These are phyloP conservation scores for Sonneratia caseolaris DNA, from an alignment of 345 rosid genomes.

Conservation along the genomic window DNA sequence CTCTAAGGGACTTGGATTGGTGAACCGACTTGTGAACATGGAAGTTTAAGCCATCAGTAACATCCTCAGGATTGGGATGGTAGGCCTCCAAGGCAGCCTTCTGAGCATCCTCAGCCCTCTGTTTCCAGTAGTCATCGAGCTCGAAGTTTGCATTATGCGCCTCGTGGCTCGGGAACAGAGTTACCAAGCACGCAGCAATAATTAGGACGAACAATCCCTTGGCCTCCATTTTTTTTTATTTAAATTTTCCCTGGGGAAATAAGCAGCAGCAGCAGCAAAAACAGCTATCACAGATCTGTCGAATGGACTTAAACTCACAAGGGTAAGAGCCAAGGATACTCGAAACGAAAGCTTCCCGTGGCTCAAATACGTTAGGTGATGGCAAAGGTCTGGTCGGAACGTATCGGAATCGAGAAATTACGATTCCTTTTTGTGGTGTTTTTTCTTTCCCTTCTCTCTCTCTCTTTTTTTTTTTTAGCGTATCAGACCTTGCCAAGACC, in stretches of 20 bases:
- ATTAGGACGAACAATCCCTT: background rate
- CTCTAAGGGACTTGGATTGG: too few relatives aligned
- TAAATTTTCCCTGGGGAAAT: background rate
- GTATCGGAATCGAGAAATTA: background rate
- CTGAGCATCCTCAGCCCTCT: constrained; percentile 22
- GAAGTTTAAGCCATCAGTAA: constrained; percentile 15
- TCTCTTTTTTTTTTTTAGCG: background rate
- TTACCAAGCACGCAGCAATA: constrained; percentile 9
- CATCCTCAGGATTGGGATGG: constrained; percentile 20
- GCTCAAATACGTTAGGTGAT: constrained; percentile 3
- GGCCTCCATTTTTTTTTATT: constrained; percentile 7
- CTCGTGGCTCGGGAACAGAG: constrained; percentile 5
- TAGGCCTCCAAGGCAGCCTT: constrained; percentile 18
- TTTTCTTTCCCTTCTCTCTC: background rate
- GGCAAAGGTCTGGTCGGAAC: constrained; percentile 10
- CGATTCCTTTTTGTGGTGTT: background rate
- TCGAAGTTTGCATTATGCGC: constrained; percentile 13
- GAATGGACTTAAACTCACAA: background rate
- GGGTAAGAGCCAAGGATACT: background rate
- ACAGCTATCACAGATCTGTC: background rate
- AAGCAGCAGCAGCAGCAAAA: background rate
- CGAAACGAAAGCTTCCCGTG: background rate
- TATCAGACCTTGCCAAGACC: constrained; percentile 7
- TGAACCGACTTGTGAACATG: constrained; percentile 17
- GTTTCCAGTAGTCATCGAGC: constrained; percentile 31